Conservation (phyloP, 2,329 filamentous ascomycete species). For the Alternaria infectoria region DNA sequence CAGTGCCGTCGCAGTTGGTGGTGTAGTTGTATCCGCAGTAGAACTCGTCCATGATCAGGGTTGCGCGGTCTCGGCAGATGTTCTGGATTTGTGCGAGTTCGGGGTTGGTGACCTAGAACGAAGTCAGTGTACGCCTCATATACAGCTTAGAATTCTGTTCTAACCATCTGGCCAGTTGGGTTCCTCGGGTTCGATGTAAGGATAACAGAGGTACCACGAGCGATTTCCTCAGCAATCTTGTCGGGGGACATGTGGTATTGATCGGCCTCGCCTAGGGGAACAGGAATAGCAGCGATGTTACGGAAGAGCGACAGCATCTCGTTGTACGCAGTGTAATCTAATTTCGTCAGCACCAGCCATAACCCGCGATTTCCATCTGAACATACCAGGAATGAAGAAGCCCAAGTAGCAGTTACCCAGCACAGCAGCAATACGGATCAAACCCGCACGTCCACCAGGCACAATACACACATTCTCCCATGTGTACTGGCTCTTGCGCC, state of each 20-base stretch:
- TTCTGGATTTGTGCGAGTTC: conserved; percentile 91
- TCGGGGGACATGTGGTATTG: conserved; percentile 92
- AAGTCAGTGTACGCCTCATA: too few species aligned
- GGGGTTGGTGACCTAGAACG: conserved; percentile 76
- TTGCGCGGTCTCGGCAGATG: conserved; percentile 87
- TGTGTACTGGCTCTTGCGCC: conserved; percentile 87
- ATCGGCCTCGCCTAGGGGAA: conserved; percentile 80
- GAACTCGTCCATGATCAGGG: conserved; percentile 90
- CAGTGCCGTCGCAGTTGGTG: conserved; percentile 85
- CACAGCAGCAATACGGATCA: conserved; percentile 94
- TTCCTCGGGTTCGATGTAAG: conserved; percentile 95
- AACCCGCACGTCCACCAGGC: conserved; percentile 86
- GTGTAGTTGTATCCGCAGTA: conserved; percentile 80
- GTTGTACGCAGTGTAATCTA: conserved; percentile 92
- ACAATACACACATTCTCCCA: conserved; percentile 89
- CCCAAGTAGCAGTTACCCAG: conserved; percentile 90
- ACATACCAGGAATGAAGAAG: conserved; percentile 77
- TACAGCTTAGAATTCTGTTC: too few species aligned
- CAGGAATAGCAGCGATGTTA: conserved; percentile 62
- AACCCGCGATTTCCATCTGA: too few species aligned
- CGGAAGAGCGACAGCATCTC: conserved; percentile 96
- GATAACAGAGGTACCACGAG: conserved; percentile 78
- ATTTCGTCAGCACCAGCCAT: conserved; percentile 21
- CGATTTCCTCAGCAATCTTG: conserved; percentile 90
- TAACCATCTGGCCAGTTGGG: conserved; percentile 86